Conservation (phyloP, 257 asterid species). For the Nicotiana tomentosiformis region DNA sequence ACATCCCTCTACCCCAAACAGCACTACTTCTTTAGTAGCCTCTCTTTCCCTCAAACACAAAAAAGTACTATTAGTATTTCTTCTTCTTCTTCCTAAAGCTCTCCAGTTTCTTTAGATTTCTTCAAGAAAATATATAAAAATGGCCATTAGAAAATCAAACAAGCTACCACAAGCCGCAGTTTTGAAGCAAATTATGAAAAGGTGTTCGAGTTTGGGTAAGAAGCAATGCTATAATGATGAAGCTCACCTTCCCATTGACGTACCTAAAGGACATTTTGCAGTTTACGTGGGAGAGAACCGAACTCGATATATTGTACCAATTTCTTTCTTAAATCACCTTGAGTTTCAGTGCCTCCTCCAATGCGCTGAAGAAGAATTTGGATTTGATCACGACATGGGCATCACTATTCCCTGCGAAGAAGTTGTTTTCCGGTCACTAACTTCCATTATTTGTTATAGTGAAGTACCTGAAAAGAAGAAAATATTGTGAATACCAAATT, state of each 20-base stretch:
- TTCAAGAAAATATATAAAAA: background rate
- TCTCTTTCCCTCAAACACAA: too few relatives aligned
- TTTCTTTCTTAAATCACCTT: constrained; percentile 37
- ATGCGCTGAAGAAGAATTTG: constrained; percentile 45
- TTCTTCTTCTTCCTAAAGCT: background rate
- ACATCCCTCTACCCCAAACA: background rate
- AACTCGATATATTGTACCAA: constrained; percentile 23
- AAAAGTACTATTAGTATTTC: too few relatives aligned
- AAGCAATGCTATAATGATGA: constrained; percentile 21
- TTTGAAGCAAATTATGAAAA: constrained; percentile 33
- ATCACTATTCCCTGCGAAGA: constrained; percentile 49
- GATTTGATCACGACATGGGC: constrained; percentile 46
- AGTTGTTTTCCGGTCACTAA: constrained; percentile 34
- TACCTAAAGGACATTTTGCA: constrained; percentile 16
- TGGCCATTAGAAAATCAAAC: constrained; percentile 35
- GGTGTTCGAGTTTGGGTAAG: constrained; percentile 41
- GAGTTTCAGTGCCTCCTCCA: constrained; percentile 39
- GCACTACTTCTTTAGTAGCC: background rate
- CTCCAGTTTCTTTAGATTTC: background rate
- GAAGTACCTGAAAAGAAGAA: background rate
- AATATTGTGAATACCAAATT: background rate
- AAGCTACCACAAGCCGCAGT: constrained; percentile 30
- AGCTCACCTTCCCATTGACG: constrained; percentile 30
- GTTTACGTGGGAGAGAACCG: constrained; percentile 42
- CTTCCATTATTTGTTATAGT: constrained; percentile 35